Percentiles rank a stretch among this genome's conserved stretches.
Conservation (phyloP, 768 basidiomycete species). For the Calocera viscosa region DNA sequence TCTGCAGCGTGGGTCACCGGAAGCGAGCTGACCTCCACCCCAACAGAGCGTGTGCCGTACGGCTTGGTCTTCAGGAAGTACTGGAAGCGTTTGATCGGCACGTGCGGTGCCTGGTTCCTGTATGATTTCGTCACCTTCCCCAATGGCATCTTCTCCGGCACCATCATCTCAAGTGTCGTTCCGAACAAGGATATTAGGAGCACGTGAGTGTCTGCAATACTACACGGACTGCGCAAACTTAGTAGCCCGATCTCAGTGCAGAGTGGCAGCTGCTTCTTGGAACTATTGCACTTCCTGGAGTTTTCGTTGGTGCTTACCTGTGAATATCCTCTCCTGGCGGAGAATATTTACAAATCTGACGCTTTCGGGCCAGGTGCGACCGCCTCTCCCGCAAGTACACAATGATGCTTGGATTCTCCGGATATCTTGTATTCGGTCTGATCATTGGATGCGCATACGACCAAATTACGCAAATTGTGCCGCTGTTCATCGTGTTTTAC, state of each 20-base stretch:
- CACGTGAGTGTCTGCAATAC: background rate
- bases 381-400: conserved; percentile 19
- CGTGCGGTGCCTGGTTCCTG: conserved; percentile 63
- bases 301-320: conserved; percentile 36
- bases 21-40: too few species aligned
- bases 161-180: conserved; percentile 56
- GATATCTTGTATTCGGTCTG: conserved; percentile 53
- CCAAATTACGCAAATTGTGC: conserved; percentile 47
- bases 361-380: too few species aligned
- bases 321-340: conserved; percentile 17
- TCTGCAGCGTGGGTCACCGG: too few species aligned
- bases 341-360: too few species aligned
- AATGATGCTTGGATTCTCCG: conserved; percentile 58
- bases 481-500: conserved; percentile 58
- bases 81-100: conserved; percentile 58
- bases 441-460: conserved; percentile 50
- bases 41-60: conserved; percentile 46
- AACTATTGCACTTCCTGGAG: conserved; percentile 49
- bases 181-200: conserved; percentile 35
- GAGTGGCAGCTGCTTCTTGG: conserved; percentile 61
- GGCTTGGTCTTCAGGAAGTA: conserved; percentile 46
- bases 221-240: too few species aligned
- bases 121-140: conserved; percentile 68
- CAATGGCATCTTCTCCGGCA: conserved; percentile 54
- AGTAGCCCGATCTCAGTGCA: too few species aligned